A percentile compares a stretch with the other conserved stretches of the same genome.
Conservation (phyloP, 129 eudicot species). For the Chrysanthemum lavandulifolium region DNA sequence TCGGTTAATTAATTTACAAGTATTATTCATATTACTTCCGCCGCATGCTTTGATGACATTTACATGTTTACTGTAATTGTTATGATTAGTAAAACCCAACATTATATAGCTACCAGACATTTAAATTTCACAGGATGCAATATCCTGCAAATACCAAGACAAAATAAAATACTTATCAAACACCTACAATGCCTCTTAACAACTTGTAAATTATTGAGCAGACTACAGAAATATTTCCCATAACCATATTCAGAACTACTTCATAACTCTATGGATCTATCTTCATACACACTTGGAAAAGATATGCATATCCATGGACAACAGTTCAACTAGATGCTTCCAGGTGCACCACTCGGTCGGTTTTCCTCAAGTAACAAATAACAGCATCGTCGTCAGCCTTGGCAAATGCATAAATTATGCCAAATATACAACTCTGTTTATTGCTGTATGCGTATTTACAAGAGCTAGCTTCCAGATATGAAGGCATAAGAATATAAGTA, state of each 20-base stretch:
- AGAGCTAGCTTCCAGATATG: background rate
- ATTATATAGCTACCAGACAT: too few species aligned
- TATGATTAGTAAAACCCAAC: too few species aligned
- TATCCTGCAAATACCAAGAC: too few species aligned
- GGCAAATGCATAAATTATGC: slow-evolving; percentile 14
- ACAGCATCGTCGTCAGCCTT: slow-evolving; percentile 91
- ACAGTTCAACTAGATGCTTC: slow-evolving; percentile 44
- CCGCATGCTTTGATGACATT: too few species aligned
- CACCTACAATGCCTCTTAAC: too few species aligned
- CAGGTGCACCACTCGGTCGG: slow-evolving; percentile 53
- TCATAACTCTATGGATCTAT: slow-evolving; percentile 27
- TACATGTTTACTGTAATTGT: too few species aligned
- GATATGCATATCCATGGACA: slow-evolving; percentile 17
- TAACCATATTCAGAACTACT: slow-evolving; percentile 11
- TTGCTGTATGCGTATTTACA: background rate
- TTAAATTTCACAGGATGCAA: too few species aligned
- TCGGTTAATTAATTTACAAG: too few species aligned
- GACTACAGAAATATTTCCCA: background rate
- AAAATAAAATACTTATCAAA: too few species aligned
- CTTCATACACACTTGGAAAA: background rate
- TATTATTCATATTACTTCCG: too few species aligned
- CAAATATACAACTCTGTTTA: background rate
- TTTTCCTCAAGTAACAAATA: slow-evolving; percentile 75
- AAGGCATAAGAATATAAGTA: background rate
- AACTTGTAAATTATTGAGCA: too few species aligned